Base-by-base conservation (phyloP, 371 early-diverging fungal genomes). In the Ordospora pajunii region DNA sequence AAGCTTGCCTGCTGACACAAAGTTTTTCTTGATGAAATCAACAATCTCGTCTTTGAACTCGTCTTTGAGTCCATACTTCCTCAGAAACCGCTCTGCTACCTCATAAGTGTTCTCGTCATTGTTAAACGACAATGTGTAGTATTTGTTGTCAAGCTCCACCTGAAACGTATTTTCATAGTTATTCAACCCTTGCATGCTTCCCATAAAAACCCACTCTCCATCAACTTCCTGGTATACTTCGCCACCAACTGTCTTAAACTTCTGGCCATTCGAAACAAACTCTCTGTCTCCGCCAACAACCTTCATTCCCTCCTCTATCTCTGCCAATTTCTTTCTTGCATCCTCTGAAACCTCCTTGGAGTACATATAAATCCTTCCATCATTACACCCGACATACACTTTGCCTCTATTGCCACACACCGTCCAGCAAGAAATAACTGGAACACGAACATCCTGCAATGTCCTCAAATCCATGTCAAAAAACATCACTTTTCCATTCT, bases 21-120 rank as follows among this genome's bases (percentile, higher is more conserved):
- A 79, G 69, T 84, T 84, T 27, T 70, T 80, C 5, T 78, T 76
- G 19, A 84, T 79, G 69, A 78, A 83, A 12, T 79, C 79, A 7
- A 83, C 79, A 44, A 84, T 83, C 22, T 84, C 83, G 48, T 80
- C 67, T 21, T 62, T 22, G 54, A 74, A 78, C 43, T 77, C 73
- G 14, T 19, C 22, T 17, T 76, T 43, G 17, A 84, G 53, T 3
- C 75, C 74, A 51, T 84, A 53, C 19, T 75, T 46, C 23, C 62
- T 67, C 12, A 81, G 48, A 44, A 84, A 84, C 9, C 63, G 40
- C 0, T 67, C 44, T 22, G 83, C 83, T 32, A 84, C 85, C 8
- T 74, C 72, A 45, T 72, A 53, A 44, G 78, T 65, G 44, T 81
- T 77, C 21, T 84, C 85, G 21, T 79, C 75, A 17, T 82, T 75